phyloP scores from a whole-genome alignment of 371 early-diverging fungal species.

The Ordospora pajunii region DNA sequence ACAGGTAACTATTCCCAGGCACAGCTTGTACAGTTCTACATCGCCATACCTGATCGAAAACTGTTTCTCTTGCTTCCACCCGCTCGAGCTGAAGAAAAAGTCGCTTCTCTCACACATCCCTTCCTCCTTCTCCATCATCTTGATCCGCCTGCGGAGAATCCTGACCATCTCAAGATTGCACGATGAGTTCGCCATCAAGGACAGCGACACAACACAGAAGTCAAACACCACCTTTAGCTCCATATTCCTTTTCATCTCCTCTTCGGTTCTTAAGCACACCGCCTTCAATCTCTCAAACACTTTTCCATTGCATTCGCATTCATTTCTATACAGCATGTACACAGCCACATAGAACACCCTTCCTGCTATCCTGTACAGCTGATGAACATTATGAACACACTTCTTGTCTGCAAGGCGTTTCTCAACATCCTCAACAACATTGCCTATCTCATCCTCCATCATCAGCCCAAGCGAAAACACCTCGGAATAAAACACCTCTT shows the following conservation, averaged over 20 bases:
- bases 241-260: background rate
- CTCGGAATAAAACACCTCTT: slow-evolving; percentile 40
- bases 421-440: background rate
- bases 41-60: slow-evolving; percentile 12
- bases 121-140: slow-evolving; percentile 3
- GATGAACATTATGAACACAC: background rate
- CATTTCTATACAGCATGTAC: background rate
- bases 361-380: slow-evolving; percentile 27
- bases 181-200: slow-evolving; percentile 10
- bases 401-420: background rate
- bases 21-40: slow-evolving; percentile 41
- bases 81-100: slow-evolving; percentile 1
- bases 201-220: slow-evolving; percentile 27
- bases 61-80: slow-evolving; percentile 7
- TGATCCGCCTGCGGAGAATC: slow-evolving; percentile 37
- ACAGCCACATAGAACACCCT: slow-evolving; percentile 35
- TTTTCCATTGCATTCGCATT: background rate
- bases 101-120: background rate
- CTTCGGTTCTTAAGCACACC: background rate
- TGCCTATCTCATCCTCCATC: background rate
- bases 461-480: slow-evolving; percentile 5
- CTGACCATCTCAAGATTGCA: slow-evolving; percentile 30
- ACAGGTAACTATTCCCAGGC: slow-evolving; percentile 24
- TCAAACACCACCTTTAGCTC: slow-evolving; percentile 27
- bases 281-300: background rate